Percentiles rank a stretch among this genome's conserved stretches.
phyloP scores from a whole-genome alignment of 345 rosid genomes.

The Luvunga scandens region DNA sequence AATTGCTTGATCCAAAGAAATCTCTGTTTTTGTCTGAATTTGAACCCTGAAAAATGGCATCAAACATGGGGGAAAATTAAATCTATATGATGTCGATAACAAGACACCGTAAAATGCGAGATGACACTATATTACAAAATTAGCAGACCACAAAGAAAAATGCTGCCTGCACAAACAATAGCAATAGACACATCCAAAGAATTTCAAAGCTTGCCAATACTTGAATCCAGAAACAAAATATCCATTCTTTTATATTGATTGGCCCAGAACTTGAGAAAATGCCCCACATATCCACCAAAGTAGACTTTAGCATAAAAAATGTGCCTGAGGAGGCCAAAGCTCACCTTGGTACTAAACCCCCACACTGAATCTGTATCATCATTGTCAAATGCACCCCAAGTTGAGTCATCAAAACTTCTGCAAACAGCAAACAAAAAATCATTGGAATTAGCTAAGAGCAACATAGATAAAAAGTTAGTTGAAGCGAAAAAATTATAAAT shows the following conservation, averaged over 20 bases:
- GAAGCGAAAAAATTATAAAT: not conserved
- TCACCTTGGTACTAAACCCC: conserved; percentile 88
- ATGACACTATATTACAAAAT: not conserved
- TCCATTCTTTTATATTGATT: not conserved
- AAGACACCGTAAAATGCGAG: not conserved
- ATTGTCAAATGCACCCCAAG: conserved; percentile 91
- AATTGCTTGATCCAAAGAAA: conserved; percentile 63
- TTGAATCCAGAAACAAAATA: not conserved
- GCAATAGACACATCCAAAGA: not conserved
- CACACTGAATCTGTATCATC: conserved; percentile 93
- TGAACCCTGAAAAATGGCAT: conserved; percentile 40
- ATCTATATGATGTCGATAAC: not conserved
- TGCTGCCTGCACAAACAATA: not conserved
- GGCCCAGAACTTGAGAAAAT: not conserved
- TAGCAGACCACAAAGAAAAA: not conserved
- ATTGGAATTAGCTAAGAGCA: not conserved
- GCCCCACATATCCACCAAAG: not conserved
- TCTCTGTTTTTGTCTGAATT: conserved; percentile 42
- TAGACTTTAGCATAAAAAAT: not conserved
- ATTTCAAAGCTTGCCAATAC: not conserved
- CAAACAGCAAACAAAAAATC: conserved; percentile 7
- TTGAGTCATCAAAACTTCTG: conserved; percentile 84
- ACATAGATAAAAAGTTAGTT: not conserved
- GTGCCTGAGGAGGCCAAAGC: conserved; percentile 16
- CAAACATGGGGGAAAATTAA: conserved; percentile 1